Evolutionary conservation across 306 rosid genomes (phyloP).

Genomic region (Glycine latifolia): DNA sequence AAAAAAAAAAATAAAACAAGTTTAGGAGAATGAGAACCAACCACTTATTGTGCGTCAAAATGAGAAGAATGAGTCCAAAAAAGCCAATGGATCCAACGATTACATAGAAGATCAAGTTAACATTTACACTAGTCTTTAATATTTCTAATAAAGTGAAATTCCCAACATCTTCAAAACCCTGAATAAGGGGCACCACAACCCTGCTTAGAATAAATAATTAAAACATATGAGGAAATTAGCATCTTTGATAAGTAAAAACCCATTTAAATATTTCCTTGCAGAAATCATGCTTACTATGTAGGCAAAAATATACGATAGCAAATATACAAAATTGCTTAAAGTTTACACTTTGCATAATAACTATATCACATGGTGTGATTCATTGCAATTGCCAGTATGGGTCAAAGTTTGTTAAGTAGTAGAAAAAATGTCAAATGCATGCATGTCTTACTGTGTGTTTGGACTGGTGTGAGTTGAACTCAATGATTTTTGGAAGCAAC

Average conservation of each 20-base stretch:
- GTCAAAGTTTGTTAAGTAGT: too few relatives aligned
- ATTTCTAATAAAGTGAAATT: conserved; percentile 86
- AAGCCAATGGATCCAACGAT: conserved; percentile 81
- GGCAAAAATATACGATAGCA: background rate
- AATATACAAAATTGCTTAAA: conserved; percentile 24
- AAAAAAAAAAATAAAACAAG: background rate
- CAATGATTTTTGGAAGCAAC: too few relatives aligned
- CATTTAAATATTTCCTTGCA: conserved; percentile 25
- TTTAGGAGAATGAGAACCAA: conserved; percentile 54
- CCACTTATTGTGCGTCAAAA: conserved; percentile 70
- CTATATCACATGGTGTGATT: too few relatives aligned
- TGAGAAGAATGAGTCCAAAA: conserved; percentile 77
- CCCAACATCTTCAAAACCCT: conserved; percentile 99
- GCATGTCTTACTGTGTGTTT: too few relatives aligned
- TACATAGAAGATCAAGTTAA: conserved; percentile 83
- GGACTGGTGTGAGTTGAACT: too few relatives aligned
- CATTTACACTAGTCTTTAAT: conserved; percentile 90
- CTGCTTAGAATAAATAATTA: conserved; percentile 74
- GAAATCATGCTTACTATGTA: conserved; percentile 25
- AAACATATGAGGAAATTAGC: conserved; percentile 58
- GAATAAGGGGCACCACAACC: conserved; percentile 99
- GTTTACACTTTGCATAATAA: background rate
- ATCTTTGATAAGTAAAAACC: conserved; percentile 37
- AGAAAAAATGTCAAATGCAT: too few relatives aligned
- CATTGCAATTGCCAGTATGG: too few relatives aligned